phyloP scores from a whole-genome alignment of 106 monocot species.

The Platanthera guangdongensis region DNA sequence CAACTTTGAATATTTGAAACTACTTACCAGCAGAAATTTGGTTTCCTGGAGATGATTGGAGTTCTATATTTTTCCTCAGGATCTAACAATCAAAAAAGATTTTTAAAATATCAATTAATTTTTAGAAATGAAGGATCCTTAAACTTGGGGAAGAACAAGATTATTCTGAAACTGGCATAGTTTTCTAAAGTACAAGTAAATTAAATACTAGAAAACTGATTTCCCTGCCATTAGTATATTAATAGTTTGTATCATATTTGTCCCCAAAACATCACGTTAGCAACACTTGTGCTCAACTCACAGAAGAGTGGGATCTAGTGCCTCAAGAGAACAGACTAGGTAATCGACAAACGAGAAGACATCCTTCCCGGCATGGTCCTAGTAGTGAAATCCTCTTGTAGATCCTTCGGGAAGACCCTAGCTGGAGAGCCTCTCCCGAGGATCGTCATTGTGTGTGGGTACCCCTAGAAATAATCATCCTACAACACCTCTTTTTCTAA shows the following conservation, averaged over 20 bases:
- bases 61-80: conserved; percentile 56
- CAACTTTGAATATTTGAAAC: not conserved
- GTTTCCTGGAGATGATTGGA: conserved; percentile 42
- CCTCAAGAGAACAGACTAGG: too few relatives aligned
- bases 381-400: too few relatives aligned
- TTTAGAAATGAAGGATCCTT: not conserved
- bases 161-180: not conserved
- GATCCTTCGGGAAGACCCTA: too few relatives aligned
- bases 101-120: not conserved
- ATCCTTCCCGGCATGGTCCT: too few relatives aligned
- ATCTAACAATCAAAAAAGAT: conserved; percentile 25
- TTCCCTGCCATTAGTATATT: not conserved
- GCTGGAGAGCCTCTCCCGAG: too few relatives aligned
- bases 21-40: conserved; percentile 30
- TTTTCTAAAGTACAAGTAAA: not conserved
- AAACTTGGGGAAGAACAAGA: not conserved
- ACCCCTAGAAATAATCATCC: too few relatives aligned
- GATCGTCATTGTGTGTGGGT: too few relatives aligned
- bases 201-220: not conserved
- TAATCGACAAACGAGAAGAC: too few relatives aligned
- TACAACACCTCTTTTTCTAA: too few relatives aligned
- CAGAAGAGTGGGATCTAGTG: too few relatives aligned
- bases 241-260: not conserved
- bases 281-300: too few relatives aligned
- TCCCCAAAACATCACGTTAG: too few relatives aligned